Percentiles rank a stretch among this genome's conserved stretches.
These are phyloP conservation scores for Sclerotinia spermophila DNA, from an alignment of 2,329 filamentous ascomycete genomes.

Conservation along the genomic window DNA sequence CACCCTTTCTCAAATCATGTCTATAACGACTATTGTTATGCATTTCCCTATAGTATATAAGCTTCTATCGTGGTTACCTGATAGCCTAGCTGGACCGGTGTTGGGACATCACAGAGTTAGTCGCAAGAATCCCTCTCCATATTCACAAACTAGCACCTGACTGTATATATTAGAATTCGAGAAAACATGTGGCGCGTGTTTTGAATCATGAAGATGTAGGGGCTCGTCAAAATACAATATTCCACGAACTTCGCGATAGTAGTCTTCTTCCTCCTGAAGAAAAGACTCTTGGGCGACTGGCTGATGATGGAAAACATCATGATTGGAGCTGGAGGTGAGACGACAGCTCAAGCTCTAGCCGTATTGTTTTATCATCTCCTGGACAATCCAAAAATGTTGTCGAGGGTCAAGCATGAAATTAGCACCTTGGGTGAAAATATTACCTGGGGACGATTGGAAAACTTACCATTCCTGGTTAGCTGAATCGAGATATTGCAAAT, in stretches of 20 bases:
- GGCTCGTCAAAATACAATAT: conserved; percentile 27
- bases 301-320: conserved; percentile 37
- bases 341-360: conserved; percentile 37
- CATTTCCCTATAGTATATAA: conserved; percentile 6
- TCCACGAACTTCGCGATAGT: conserved; percentile 30
- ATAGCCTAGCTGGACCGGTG: conserved; percentile 18
- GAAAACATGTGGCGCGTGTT: conserved; percentile 27
- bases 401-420: conserved; percentile 38
- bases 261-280: conserved; percentile 37
- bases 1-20: conserved; percentile 7
- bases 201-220: conserved; percentile 3
- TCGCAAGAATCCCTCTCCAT: not conserved
- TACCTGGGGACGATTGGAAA: conserved; percentile 10
- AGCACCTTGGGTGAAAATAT: not conserved
- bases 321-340: conserved; percentile 40
- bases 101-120: conserved; percentile 13
- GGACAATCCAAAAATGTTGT: conserved; percentile 34
- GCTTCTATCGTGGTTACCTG: not conserved
- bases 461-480: conserved; percentile 1
- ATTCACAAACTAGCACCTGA: conserved; percentile 38
- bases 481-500: not conserved
- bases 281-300: conserved; percentile 36
- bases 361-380: conserved; percentile 40
- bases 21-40: not conserved
- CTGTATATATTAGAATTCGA: conserved; percentile 21